These are phyloP conservation scores for Torulaspora gathmanii DNA, from an alignment of 805 yeast genomes.

Conservation along the genomic window DNA sequence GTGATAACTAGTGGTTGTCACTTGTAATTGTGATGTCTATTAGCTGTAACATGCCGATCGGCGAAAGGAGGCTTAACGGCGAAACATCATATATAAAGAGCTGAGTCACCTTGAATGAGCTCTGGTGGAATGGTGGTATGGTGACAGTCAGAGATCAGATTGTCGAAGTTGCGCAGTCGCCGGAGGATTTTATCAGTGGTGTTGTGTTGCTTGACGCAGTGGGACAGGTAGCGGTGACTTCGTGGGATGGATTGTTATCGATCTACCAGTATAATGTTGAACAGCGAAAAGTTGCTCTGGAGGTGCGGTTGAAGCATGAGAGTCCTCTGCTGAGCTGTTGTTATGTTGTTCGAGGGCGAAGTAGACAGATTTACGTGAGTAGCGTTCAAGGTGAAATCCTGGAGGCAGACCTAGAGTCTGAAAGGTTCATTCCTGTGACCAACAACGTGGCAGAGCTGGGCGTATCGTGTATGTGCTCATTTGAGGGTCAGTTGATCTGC, in stretches of 20 bases:
- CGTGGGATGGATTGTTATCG: slow-evolving; percentile 54
- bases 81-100: neutral
- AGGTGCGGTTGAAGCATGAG: slow-evolving; percentile 7
- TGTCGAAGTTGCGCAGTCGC: slow-evolving; percentile 12
- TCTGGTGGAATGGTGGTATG: neutral
- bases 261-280: slow-evolving; percentile 39
- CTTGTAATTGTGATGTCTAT: neutral
- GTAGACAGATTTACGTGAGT: slow-evolving; percentile 42
- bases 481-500: slow-evolving; percentile 36
- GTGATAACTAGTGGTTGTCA: neutral
- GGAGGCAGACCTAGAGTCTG: slow-evolving; percentile 48
- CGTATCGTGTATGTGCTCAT: slow-evolving; percentile 33
- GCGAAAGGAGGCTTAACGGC: slow-evolving; percentile 1
- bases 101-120: neutral
- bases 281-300: slow-evolving; percentile 9
- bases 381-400: slow-evolving; percentile 52
- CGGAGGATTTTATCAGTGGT: slow-evolving; percentile 30
- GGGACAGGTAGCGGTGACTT: slow-evolving; percentile 44
- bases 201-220: slow-evolving; percentile 22
- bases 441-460: slow-evolving; percentile 40
- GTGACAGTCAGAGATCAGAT: slow-evolving; percentile 8
- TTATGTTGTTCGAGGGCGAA: slow-evolving; percentile 19
- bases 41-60: neutral
- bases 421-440: slow-evolving; percentile 23
- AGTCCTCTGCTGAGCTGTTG: slow-evolving; percentile 18